phyloP scores from a whole-genome alignment of 257 asterid genomes.

The Marsdenia floribunda region DNA sequence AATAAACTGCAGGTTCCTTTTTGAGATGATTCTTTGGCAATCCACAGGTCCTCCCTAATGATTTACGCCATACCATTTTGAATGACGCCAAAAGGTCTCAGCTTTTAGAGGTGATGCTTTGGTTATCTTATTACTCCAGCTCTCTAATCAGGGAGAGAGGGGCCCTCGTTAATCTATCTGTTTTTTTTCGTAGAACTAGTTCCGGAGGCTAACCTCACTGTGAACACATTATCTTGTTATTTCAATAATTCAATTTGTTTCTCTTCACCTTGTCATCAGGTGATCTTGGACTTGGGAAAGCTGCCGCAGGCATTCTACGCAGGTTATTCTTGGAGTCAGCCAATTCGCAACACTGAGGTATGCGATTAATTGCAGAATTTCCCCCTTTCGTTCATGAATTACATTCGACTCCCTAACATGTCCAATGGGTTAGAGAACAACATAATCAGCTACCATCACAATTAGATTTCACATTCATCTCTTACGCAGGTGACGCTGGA shows the following conservation, averaged over 20 bases:
- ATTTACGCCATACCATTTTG: slow-evolving; percentile 45
- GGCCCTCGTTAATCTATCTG: background rate
- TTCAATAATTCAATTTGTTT: background rate
- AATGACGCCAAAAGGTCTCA: slow-evolving; percentile 36
- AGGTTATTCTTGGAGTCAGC: slow-evolving; percentile 41
- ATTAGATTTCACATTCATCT: slow-evolving; percentile 4
- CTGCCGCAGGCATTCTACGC: slow-evolving; percentile 62
- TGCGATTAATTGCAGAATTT: background rate
- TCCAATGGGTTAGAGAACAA: background rate
- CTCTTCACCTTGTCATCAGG: slow-evolving; percentile 32
- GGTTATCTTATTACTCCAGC: background rate
- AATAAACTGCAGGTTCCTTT: background rate
- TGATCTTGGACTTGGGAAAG: slow-evolving; percentile 70
- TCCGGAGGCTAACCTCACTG: background rate
- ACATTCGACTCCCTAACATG: background rate
- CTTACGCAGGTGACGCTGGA: slow-evolving; percentile 49
- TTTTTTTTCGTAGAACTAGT: background rate
- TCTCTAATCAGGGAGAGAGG: background rate
- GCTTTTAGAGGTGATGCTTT: slow-evolving; percentile 50
- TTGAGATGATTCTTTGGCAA: background rate
- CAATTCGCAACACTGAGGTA: slow-evolving; percentile 59
- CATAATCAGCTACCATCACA: background rate
- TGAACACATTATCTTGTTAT: too few species aligned
- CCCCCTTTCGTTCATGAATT: slow-evolving; percentile 13
- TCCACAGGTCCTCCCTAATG: slow-evolving; percentile 62